phyloP scores from a whole-genome alignment of 371 early-diverging fungal genomes.

The Astathelohania contejeani region DNA sequence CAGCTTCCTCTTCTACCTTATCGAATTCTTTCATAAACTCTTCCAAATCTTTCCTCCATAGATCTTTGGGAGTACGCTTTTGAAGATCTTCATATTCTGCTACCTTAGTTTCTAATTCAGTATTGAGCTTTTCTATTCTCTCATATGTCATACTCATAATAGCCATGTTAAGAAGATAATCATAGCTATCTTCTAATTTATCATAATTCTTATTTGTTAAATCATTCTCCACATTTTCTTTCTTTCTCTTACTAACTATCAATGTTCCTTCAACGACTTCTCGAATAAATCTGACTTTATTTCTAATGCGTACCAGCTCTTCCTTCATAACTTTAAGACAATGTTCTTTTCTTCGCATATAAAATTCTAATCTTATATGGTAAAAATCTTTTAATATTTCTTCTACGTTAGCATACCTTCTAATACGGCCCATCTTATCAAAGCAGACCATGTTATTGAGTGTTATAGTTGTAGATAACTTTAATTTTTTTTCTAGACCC shows the following conservation, averaged over 20 bases:
- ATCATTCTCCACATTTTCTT: conserved; percentile 57
- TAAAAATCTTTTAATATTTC: conserved; percentile 83
- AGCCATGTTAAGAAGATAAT: conserved; percentile 79
- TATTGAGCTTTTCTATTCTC: conserved; percentile 64
- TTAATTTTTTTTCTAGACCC: conserved; percentile 62
- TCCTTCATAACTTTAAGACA: conserved; percentile 58
- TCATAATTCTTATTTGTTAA: conserved; percentile 46
- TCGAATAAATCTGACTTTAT: conserved; percentile 75
- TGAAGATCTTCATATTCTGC: conserved; percentile 59
- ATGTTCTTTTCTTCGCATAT: conserved; percentile 72
- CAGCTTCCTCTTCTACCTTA: conserved; percentile 1
- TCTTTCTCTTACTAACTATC: conserved; percentile 67
- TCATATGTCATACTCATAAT: conserved; percentile 76
- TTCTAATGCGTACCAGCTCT: conserved; percentile 64
- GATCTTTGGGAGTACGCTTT: conserved; percentile 58
- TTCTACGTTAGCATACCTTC: conserved; percentile 62
- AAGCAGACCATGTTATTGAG: conserved; percentile 90
- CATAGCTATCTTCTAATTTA: conserved; percentile 56
- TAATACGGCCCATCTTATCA: conserved; percentile 69
- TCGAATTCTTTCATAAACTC: not conserved
- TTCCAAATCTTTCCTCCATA: conserved; percentile 74
- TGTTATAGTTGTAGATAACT: conserved; percentile 58
- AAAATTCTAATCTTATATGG: conserved; percentile 65
- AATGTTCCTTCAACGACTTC: conserved; percentile 71
- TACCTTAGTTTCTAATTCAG: conserved; percentile 59